Evolutionary conservation across 2,329 filamentous ascomycete genomes (phyloP).

Genomic region (Lachnellula suecica): DNA sequence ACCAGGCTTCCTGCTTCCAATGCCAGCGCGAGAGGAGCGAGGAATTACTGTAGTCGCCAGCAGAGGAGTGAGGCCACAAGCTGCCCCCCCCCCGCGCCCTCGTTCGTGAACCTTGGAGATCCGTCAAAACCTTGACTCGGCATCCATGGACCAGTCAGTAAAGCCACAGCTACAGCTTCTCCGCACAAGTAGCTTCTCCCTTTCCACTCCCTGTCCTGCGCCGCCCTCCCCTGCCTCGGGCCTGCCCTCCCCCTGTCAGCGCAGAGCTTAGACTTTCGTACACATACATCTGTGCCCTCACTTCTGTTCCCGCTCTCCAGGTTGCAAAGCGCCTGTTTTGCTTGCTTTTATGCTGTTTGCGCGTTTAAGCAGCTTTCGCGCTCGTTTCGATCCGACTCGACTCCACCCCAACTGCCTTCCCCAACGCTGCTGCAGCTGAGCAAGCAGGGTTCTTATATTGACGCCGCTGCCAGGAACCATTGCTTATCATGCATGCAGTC

Average conservation of each 20-base stretch:
- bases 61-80: slow-evolving; percentile 7
- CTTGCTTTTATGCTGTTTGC: slow-evolving; percentile 27
- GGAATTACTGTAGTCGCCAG: too few species aligned
- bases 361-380: slow-evolving; percentile 25
- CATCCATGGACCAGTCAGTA: slow-evolving; percentile 17
- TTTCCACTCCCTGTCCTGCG: neutral
- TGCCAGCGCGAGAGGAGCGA: neutral
- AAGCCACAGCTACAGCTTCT: slow-evolving; percentile 30
- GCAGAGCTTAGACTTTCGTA: neutral
- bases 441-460: slow-evolving; percentile 30
- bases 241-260: too few species aligned
- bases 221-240: neutral
- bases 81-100: slow-evolving; percentile 17
- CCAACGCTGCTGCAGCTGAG: slow-evolving; percentile 29
- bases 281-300: slow-evolving; percentile 12
- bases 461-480: slow-evolving; percentile 33
- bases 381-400: slow-evolving; percentile 18
- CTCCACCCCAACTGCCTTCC: slow-evolving; percentile 15
- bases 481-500: slow-evolving; percentile 37
- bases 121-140: slow-evolving; percentile 20
- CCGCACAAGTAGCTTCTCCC: slow-evolving; percentile 22
- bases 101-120: slow-evolving; percentile 13
- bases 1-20: neutral
- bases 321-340: slow-evolving; percentile 19
- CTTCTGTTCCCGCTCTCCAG: slow-evolving; percentile 6